These are phyloP conservation scores for Phyllostachys edulis DNA, from an alignment of 176 grass and related monocot genomes.

Conservation along the genomic window DNA sequence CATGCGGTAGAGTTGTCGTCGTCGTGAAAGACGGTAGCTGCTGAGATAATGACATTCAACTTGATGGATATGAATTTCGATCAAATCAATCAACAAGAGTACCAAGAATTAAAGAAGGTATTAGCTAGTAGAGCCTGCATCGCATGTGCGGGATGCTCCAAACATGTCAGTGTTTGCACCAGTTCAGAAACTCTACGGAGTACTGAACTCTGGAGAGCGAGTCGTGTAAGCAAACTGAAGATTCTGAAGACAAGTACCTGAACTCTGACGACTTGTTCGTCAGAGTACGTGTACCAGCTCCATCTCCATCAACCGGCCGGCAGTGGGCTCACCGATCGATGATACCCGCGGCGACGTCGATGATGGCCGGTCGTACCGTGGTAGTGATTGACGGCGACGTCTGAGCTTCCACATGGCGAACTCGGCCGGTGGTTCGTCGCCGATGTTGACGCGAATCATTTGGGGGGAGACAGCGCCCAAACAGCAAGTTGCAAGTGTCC, in stretches of 20 bases:
- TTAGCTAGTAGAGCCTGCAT: not conserved
- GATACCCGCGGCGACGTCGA: not conserved
- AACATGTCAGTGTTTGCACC: conserved; percentile 15
- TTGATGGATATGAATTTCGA: not conserved
- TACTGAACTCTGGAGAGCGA: not conserved
- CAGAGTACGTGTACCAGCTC: not conserved
- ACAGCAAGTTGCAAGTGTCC: conserved; percentile 18
- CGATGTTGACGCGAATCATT: conserved; percentile 46
- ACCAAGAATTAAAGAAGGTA: conserved; percentile 3
- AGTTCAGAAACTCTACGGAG: not conserved
- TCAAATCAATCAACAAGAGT: not conserved
- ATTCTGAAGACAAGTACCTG: not conserved
- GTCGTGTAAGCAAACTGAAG: not conserved
- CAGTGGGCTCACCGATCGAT: not conserved
- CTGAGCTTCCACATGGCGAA: conserved; percentile 59
- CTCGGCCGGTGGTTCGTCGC: conserved; percentile 39
- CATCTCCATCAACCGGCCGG: not conserved
- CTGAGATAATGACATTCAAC: not conserved
- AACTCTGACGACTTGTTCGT: not conserved
- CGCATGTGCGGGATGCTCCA: conserved; percentile 9
- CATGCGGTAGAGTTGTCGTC: too few species aligned
- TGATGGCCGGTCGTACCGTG: not conserved
- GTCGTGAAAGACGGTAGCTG: conserved; percentile 9
- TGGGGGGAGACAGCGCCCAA: conserved; percentile 13
- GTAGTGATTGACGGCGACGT: conserved; percentile 46